Base-by-base conservation (phyloP, 345 rosid species). In the Dovyalis caffra region DNA sequence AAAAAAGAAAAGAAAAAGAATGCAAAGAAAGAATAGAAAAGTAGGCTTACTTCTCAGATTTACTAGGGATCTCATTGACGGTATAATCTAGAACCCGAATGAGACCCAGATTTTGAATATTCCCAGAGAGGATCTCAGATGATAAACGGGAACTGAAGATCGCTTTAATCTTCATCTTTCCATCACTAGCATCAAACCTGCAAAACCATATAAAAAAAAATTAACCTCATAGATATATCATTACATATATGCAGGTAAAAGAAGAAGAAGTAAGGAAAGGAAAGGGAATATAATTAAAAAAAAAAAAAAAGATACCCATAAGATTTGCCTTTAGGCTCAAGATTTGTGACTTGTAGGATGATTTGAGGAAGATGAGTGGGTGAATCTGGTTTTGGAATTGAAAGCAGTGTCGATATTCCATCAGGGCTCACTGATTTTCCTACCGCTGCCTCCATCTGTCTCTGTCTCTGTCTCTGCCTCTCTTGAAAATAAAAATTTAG, bases 171-270 rank as follows among this genome's bases (percentile, higher is more conserved):
- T 82, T 92, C 78, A 58, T 79, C 79, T 83, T 95, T 7, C 99
- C 99, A 70, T 95, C 97, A 32, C 79, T 91, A 2, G 97, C 99
- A 72, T 70, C 88, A 78, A 95, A 92, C 70, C 99, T 95, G 75
- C 35, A 66, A 77, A 40, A 37, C 1, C 78, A 47, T 73, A 70
- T 60, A 32, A 23, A 43, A 62, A 23, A 51, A n/a, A 77, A 23
- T 12, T n/a, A n/a, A n/a, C n/a, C n/a, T n/a, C 31, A 63, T 14
- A 9, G 26, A 56, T 20, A 20, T 8, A 8, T 56, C 60, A 56
- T n/a, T n/a, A n/a, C 16, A 56, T 21, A 45, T 31, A 16, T 1
- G 18, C 20, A 9, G 0, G 26, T 26, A 18, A 72, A 18, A 16
- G 25, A 2, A 56, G 4, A 40, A n/a, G 25, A 43, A 26, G 3